Conservation (phyloP, 2,329 filamentous ascomycete genomes). For the Phyllosticta citribraziliensis region DNA sequence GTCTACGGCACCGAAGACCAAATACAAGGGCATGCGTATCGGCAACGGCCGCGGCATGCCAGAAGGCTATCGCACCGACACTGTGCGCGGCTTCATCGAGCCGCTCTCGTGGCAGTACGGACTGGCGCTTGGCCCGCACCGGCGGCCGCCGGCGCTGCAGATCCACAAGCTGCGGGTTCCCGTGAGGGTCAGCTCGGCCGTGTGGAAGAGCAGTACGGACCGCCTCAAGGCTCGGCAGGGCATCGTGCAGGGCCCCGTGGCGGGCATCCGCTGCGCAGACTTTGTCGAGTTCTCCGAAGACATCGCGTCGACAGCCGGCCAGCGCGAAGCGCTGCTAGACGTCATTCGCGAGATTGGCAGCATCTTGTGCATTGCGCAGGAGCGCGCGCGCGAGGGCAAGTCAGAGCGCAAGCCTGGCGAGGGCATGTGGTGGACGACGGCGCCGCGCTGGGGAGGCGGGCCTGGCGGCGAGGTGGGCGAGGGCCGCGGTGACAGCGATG, state of each 20-base stretch:
- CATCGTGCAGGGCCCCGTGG: constrained; percentile 48
- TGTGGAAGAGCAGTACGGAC: constrained; percentile 45
- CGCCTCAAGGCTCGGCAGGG: constrained; percentile 43
- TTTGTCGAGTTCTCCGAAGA: constrained; percentile 40
- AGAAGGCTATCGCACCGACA: constrained; percentile 46
- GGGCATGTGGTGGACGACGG: constrained; percentile 51
- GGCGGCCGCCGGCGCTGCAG: constrained; percentile 36
- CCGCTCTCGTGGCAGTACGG: constrained; percentile 49
- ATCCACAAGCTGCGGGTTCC: constrained; percentile 45
- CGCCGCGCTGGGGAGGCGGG: constrained; percentile 48
- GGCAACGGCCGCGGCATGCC: constrained; percentile 50
- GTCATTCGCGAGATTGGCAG: constrained; percentile 48
- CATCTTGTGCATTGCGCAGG: constrained; percentile 49
- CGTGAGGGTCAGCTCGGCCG: constrained; percentile 45
- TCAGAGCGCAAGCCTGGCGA: constrained; percentile 41
- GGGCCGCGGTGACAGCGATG: constrained; percentile 17
- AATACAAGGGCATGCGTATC: constrained; percentile 51
- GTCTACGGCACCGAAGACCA: neutral
- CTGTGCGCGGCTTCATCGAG: constrained; percentile 47
- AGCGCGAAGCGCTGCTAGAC: constrained; percentile 37
- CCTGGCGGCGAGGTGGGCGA: constrained; percentile 35
- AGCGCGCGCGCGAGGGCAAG: constrained; percentile 47
- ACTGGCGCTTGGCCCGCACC: constrained; percentile 41
- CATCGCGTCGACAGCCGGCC: constrained; percentile 15
- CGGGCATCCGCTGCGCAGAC: constrained; percentile 45